Evolutionary conservation across 192 early-diverging fungal genomes (phyloP).

Genomic region (Lobosporangium transversale): DNA sequence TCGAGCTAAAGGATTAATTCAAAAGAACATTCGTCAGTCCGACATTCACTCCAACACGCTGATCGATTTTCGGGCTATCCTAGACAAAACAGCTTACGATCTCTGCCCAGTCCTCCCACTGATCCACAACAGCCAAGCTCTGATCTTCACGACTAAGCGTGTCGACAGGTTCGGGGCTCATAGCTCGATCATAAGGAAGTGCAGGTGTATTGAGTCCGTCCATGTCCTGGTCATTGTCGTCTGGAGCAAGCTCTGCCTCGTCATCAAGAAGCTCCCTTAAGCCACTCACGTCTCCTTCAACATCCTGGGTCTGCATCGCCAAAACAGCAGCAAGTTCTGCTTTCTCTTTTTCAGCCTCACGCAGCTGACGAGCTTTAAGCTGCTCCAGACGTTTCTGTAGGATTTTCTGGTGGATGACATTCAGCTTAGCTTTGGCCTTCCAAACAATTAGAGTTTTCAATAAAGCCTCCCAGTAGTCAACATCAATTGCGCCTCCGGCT

Average conservation of each 20-base stretch:
- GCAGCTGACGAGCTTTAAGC: constrained; percentile 66
- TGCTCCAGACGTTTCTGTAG: constrained; percentile 79
- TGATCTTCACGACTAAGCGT: constrained; percentile 65
- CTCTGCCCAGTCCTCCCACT: constrained; percentile 66
- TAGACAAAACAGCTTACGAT: constrained; percentile 64
- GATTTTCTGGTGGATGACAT: constrained; percentile 83
- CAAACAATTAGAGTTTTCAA: constrained; percentile 80
- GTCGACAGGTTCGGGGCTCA: constrained; percentile 69
- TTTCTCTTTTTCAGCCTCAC: constrained; percentile 66
- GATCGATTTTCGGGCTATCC: too few species aligned
- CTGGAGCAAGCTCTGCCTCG: constrained; percentile 55
- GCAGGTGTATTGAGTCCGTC: constrained; percentile 19
- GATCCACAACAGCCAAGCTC: constrained; percentile 64
- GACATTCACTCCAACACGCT: too few species aligned
- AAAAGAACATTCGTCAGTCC: background rate
- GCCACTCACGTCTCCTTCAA: constrained; percentile 30
- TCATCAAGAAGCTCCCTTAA: constrained; percentile 45
- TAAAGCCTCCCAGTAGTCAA: constrained; percentile 95
- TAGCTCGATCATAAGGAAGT: constrained; percentile 67
- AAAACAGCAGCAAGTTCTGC: constrained; percentile 62
- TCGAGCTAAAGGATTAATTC: constrained; percentile 54
- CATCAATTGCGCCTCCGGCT: constrained; percentile 78
- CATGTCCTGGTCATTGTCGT: constrained; percentile 58
- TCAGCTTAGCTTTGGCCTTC: constrained; percentile 81
- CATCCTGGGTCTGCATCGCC: constrained; percentile 57